Conservation (phyloP, 257 asterid species). For the Nicotiana tabacum region DNA sequence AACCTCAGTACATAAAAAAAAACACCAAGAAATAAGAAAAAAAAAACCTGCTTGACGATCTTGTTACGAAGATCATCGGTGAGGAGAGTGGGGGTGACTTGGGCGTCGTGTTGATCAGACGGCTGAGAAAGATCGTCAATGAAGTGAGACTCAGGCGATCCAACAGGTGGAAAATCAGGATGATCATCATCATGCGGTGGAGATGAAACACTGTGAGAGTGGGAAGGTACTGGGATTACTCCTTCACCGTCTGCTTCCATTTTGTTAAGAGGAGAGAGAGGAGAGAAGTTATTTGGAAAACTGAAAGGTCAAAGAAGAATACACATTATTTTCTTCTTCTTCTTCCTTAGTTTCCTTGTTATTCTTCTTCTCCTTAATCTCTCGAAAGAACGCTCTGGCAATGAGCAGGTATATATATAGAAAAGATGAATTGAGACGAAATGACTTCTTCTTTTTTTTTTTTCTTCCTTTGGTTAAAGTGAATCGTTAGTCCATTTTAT, state of each 20-base stretch:
- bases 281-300: slow-evolving; percentile 23
- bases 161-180: slow-evolving; percentile 55
- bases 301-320: slow-evolving; percentile 31
- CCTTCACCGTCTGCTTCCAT: slow-evolving; percentile 48
- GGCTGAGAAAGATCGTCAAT: slow-evolving; percentile 34
- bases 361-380: slow-evolving; percentile 16
- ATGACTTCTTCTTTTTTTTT: background rate
- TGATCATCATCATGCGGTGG: slow-evolving; percentile 36
- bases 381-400: slow-evolving; percentile 15
- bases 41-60: slow-evolving; percentile 68
- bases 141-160: slow-evolving; percentile 63
- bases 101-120: slow-evolving; percentile 33
- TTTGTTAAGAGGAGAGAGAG: slow-evolving; percentile 13
- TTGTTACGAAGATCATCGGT: slow-evolving; percentile 64
- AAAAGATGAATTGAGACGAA: background rate
- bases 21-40: background rate
- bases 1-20: background rate
- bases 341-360: slow-evolving; percentile 19
- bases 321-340: slow-evolving; percentile 40
- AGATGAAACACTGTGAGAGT: slow-evolving; percentile 24
- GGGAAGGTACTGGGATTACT: slow-evolving; percentile 25
- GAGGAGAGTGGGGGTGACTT: slow-evolving; percentile 38
- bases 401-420: background rate
- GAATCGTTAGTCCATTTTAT: background rate
- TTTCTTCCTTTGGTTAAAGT: background rate